Base-by-base conservation (phyloP, 2,329 filamentous ascomycete species). In the Ophiognomonia clavigignenti-juglandacearum region DNA sequence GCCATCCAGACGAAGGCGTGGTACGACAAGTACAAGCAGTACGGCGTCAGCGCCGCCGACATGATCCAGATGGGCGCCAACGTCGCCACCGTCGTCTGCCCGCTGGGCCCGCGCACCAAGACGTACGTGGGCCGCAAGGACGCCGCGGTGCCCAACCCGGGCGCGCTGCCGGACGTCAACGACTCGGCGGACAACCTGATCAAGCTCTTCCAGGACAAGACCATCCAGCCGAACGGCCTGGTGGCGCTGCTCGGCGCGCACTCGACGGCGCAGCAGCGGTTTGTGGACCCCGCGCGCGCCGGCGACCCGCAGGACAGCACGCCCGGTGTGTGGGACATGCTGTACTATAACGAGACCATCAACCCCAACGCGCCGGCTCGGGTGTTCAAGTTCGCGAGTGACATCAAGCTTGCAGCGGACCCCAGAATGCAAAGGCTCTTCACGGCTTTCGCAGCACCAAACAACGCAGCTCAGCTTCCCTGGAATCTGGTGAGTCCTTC, bases 161-260 rank as follows among this genome's bases (percentile, higher is more conserved):
- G 53, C 1, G 64, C 65, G 13, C 63, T 73, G 4, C 61, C 80
- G 1, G 60, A 63, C 38, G 59, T 64, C 0, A 59, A 63, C 26
- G 66, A 68, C 13, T 54, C 60, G n/a, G 72, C 74, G 11, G 64
- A 71, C n/a, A 66, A 64, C 6, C 62, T 78, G 16, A 68, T 78
- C 48, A 57, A 64, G 23, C 62, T 77, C 6, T 80, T 79, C 59
- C 57, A 62, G 18, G 67, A 71, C 50, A 80, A 80, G 61, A 78
- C 75, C 2, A 77, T 81, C 53, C 64, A 60, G n/a, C 66, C 70
- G 0, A 68, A 68, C 31, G 72, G 75, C 9, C 68, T 78, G 2
- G 72, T 74, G 4, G 76, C 77, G 4, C 69, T 80, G 3, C 57
- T 81, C 9, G 77, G 77, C 36, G 76, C 77, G 0, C 77, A 80